These are phyloP conservation scores for Umbilicaria muhlenbergii DNA, from an alignment of 495 filamentous ascomycete species.

Conservation along the genomic window DNA sequence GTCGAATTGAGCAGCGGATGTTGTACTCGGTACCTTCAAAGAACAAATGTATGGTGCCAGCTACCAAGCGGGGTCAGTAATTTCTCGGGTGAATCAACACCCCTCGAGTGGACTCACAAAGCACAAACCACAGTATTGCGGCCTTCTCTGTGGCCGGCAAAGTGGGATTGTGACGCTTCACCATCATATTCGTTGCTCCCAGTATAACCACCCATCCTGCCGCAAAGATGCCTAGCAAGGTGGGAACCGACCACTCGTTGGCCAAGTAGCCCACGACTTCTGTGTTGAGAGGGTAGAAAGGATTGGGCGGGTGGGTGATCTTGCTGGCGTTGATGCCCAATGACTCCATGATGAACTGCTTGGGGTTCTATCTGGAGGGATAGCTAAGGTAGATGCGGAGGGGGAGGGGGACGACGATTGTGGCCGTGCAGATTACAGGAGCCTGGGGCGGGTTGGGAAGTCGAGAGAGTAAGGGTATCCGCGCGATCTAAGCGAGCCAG, in stretches of 20 bases:
- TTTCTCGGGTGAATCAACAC: not conserved
- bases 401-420: no score
- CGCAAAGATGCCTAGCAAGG: conserved; percentile 37
- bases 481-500: no score
- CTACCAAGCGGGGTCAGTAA: conserved; percentile 23
- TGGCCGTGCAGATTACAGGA: no score
- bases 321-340: not conserved
- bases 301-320: conserved; percentile 29
- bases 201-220: conserved; percentile 34
- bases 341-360: no score
- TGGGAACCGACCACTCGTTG: conserved; percentile 38
- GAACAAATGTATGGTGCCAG: conserved; percentile 53
- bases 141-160: conserved; percentile 34
- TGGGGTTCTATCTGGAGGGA: no score
- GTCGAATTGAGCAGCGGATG: not conserved
- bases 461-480: no score
- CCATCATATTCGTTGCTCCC: conserved; percentile 29
- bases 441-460: no score
- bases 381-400: no score
- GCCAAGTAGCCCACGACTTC: conserved; percentile 43
- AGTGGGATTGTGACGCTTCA: conserved; percentile 29
- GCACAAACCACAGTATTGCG: conserved; percentile 51
- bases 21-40: conserved; percentile 44
- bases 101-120: conserved; percentile 29
- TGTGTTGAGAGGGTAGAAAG: conserved; percentile 55